These are phyloP conservation scores for Neofusicoccum kwambonambiense DNA, from an alignment of 2,329 filamentous ascomycete genomes.

Conservation along the genomic window DNA sequence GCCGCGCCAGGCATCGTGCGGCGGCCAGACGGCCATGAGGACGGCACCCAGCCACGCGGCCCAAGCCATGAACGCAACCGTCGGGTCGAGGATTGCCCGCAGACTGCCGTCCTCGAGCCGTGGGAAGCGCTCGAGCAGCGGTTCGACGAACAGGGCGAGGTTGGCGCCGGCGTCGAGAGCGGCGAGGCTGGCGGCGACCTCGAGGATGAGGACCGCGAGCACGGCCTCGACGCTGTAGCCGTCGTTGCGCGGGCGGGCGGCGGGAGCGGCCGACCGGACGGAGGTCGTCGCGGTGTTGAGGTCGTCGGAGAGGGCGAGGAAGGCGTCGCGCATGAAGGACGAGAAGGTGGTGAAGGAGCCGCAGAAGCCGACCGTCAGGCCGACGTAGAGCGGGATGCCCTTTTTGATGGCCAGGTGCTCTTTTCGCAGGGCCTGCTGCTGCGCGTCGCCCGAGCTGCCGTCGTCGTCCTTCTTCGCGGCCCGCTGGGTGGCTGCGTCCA, in stretches of 20 bases:
- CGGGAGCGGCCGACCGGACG: slow-evolving; percentile 33
- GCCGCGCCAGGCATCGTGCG: slow-evolving; percentile 67
- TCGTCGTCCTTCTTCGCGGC: background rate
- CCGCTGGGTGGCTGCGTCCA: slow-evolving; percentile 34
- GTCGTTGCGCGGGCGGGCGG: slow-evolving; percentile 45
- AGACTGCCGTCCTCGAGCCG: slow-evolving; percentile 57
- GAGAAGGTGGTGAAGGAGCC: slow-evolving; percentile 91
- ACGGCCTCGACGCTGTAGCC: slow-evolving; percentile 77
- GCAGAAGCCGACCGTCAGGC: slow-evolving; percentile 81
- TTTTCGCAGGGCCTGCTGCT: background rate
- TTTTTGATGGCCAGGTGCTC: slow-evolving; percentile 64
- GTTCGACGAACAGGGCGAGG: slow-evolving; percentile 62
- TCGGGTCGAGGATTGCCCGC: slow-evolving; percentile 62
- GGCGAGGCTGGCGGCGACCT: slow-evolving; percentile 67
- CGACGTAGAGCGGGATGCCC: slow-evolving; percentile 83
- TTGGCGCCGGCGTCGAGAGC: slow-evolving; percentile 75
- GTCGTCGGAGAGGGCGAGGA: slow-evolving; percentile 75
- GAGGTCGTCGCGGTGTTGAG: slow-evolving; percentile 50
- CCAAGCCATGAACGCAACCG: slow-evolving; percentile 63
- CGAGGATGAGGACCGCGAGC: slow-evolving; percentile 69
- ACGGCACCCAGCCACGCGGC: slow-evolving; percentile 77
- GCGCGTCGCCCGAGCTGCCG: background rate
- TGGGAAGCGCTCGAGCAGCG: slow-evolving; percentile 36
- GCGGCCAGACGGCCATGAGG: slow-evolving; percentile 69
- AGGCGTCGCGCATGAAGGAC: slow-evolving; percentile 75